phyloP scores from a whole-genome alignment of 78 protist genomes.

The Dictyostelium firmibasis region DNA sequence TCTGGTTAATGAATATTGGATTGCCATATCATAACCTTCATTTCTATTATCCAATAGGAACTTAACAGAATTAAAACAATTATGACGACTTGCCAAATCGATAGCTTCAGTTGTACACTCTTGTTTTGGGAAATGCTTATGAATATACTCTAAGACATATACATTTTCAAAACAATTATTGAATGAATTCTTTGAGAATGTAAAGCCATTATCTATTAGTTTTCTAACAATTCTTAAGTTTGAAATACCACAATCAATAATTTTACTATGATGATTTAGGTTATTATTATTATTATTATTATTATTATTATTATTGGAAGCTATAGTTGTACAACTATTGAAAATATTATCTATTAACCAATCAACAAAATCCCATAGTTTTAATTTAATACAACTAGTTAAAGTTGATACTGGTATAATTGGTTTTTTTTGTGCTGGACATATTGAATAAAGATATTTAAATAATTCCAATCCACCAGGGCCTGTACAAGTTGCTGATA shows the following conservation, averaged over 20 bases:
- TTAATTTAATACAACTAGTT: background rate
- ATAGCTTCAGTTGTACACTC: background rate
- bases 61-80: background rate
- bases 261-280: background rate
- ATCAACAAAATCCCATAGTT: background rate
- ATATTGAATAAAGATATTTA: background rate
- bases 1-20: background rate
- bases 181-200: background rate
- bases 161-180: background rate
- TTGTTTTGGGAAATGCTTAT: background rate
- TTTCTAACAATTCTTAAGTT: background rate
- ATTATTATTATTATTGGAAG: background rate
- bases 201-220: background rate
- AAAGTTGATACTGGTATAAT: background rate
- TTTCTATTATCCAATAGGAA: background rate
- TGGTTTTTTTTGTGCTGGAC: background rate
- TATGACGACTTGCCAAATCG: background rate
- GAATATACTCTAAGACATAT: background rate
- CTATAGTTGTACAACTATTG: too few species aligned
- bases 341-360: background rate
- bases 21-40: background rate
- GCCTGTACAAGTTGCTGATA: background rate
- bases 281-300: too few species aligned
- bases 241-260: background rate
- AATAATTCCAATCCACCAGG: background rate